A percentile compares a stretch with the other conserved stretches of the same genome.
Evolutionary conservation across 805 yeast species (phyloP).

Genomic region (Hanseniaspora pseudoguilliermondii): DNA sequence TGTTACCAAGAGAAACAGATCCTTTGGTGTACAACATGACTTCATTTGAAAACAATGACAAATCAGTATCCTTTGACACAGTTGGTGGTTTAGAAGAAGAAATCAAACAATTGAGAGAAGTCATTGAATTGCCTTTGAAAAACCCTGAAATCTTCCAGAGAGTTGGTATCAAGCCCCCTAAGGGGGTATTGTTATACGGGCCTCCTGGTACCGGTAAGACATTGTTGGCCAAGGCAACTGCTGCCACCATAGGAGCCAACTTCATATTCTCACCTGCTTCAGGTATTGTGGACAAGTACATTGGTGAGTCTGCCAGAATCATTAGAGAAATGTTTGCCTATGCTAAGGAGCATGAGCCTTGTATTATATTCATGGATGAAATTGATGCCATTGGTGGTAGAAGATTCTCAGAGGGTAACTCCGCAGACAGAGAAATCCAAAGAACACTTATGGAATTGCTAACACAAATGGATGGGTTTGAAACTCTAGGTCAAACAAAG

Average conservation of each 20-base stretch:
- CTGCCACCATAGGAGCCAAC: conserved; percentile 96
- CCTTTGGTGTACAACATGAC: conserved; percentile 98
- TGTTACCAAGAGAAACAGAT: conserved; percentile 94
- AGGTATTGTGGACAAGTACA: conserved; percentile 93
- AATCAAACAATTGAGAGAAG: conserved; percentile 92
- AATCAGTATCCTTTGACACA: conserved; percentile 61
- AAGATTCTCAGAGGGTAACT: conserved; percentile 93
- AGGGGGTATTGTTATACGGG: conserved; percentile 90
- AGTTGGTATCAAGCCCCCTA: conserved; percentile 97
- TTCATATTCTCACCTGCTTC: conserved; percentile 97
- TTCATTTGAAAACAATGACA: conserved; percentile 92
- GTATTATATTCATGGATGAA: conserved; percentile 97
- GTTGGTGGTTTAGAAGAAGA: conserved; percentile 96
- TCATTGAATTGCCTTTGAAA: conserved; percentile 89
- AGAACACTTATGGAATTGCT: conserved; percentile 93
- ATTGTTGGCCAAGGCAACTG: conserved; percentile 89
- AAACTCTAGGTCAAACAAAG: conserved; percentile 89
- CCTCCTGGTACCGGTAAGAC: conserved; percentile 99
- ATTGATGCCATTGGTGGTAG: conserved; percentile 98
- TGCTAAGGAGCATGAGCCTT: conserved; percentile 95
- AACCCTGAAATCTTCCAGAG: conserved; percentile 92
- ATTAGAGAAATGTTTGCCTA: conserved; percentile 96
- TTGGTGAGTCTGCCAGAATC: conserved; percentile 93
- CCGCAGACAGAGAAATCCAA: conserved; percentile 97
- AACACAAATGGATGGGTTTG: conserved; percentile 98